Evolutionary conservation across 78 protist genomes (phyloP).

Genomic region (Chrysochromulina parva): DNA sequence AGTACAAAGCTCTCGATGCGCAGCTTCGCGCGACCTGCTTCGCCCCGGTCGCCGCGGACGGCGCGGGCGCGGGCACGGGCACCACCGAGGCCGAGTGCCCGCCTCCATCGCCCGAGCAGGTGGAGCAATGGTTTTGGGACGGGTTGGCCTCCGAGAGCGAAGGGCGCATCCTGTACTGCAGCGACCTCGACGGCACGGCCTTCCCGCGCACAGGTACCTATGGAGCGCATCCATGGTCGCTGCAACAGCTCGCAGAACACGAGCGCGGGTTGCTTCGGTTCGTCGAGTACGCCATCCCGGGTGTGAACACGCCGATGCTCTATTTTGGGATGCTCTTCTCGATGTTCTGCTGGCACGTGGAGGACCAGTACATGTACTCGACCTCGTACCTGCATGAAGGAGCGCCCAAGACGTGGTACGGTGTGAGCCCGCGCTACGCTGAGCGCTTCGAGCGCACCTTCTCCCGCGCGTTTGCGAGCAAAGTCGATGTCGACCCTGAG

Average conservation of each 20-base stretch:
- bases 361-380: slow-evolving; percentile 38
- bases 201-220: background rate
- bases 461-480: background rate
- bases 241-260: background rate
- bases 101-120: background rate
- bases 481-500: background rate
- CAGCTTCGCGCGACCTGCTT: too few species aligned
- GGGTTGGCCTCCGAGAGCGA: background rate
- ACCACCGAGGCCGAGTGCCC: too few species aligned
- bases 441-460: background rate
- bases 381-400: slow-evolving; percentile 23
- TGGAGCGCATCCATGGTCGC: background rate
- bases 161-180: background rate
- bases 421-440: background rate
- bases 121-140: background rate
- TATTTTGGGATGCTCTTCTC: slow-evolving; percentile 6
- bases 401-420: slow-evolving; percentile 31
- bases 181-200: background rate
- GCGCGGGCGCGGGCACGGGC: too few species aligned
- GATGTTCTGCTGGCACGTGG: slow-evolving; percentile 30
- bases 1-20: too few species aligned
- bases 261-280: background rate
- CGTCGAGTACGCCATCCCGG: slow-evolving; percentile 12
- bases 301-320: slow-evolving; percentile 4
- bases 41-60: too few species aligned